Percentiles rank a stretch among this genome's conserved stretches.
These are phyloP conservation scores for Nothomitra cinnamomea DNA, from an alignment of 2,329 filamentous ascomycete species.

Conservation along the genomic window DNA sequence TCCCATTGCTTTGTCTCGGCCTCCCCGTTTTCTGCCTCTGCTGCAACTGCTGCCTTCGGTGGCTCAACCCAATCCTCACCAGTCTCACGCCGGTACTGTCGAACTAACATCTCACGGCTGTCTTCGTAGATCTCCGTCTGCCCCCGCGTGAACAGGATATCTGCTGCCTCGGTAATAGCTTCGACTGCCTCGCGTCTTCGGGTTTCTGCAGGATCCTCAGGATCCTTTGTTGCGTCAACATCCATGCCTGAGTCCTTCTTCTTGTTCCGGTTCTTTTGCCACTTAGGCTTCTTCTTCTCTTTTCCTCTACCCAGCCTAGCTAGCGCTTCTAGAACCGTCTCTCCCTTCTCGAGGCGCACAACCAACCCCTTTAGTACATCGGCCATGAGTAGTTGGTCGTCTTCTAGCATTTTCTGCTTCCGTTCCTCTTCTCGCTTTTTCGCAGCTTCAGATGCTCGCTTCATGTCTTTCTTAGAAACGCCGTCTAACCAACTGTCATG, in stretches of 20 bases:
- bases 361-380: slow-evolving; percentile 64
- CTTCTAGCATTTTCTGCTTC: slow-evolving; percentile 49
- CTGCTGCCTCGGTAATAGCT: slow-evolving; percentile 74
- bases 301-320: slow-evolving; percentile 56
- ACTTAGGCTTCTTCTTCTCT: slow-evolving; percentile 19
- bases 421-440: slow-evolving; percentile 68
- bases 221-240: slow-evolving; percentile 37
- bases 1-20: slow-evolving; percentile 49
- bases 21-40: slow-evolving; percentile 22
- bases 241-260: slow-evolving; percentile 50
- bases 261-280: slow-evolving; percentile 31
- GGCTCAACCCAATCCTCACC: slow-evolving; percentile 65
- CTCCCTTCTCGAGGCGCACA: slow-evolving; percentile 53
- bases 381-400: slow-evolving; percentile 56
- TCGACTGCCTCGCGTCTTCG: slow-evolving; percentile 59
- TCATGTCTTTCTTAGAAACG: slow-evolving; percentile 85
- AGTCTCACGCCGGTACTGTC: slow-evolving; percentile 70
- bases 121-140: slow-evolving; percentile 84
- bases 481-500: slow-evolving; percentile 91
- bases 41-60: slow-evolving; percentile 7
- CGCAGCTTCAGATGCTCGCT: slow-evolving; percentile 68
- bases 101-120: slow-evolving; percentile 65
- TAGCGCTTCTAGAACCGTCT: slow-evolving; percentile 78
- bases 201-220: slow-evolving; percentile 50
- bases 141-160: slow-evolving; percentile 67